Conservation (phyloP, 1,284 basidiomycete species). For the Rhizopogon parksii region DNA sequence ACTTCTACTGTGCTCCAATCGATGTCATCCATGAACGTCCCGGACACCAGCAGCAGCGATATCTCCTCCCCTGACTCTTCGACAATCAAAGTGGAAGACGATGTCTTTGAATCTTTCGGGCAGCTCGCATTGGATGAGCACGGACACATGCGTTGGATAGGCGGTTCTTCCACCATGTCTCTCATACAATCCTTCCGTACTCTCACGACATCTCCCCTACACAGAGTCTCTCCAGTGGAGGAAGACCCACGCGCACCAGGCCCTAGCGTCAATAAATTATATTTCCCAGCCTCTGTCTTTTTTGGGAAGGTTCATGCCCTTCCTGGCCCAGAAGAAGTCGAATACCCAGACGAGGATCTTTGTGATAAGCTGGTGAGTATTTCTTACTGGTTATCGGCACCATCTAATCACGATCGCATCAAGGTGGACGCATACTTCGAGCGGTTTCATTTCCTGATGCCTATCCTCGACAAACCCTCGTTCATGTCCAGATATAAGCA, state of each 20-base stretch:
- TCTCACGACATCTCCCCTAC: conserved; percentile 64
- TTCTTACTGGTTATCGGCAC: conserved; percentile 7
- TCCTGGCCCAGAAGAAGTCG: conserved; percentile 79
- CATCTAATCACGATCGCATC: conserved; percentile 19
- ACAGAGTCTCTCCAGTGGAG: conserved; percentile 73
- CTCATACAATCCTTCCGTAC: conserved; percentile 83
- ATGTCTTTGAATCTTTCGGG: conserved; percentile 75
- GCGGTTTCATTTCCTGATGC: conserved; percentile 79
- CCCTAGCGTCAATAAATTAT: conserved; percentile 73
- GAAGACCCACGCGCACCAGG: conserved; percentile 71
- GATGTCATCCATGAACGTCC: conserved; percentile 35
- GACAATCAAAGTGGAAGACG: conserved; percentile 58
- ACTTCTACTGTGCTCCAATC: conserved; percentile 36
- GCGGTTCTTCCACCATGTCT: conserved; percentile 85
- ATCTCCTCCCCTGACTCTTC: conserved; percentile 34
- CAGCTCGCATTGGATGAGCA: conserved; percentile 84
- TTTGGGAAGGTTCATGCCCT: conserved; percentile 82
- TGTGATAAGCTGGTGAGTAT: conserved; percentile 66
- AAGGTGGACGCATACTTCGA: conserved; percentile 81
- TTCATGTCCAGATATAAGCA: conserved; percentile 67
- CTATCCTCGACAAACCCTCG: conserved; percentile 74
- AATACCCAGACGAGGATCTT: conserved; percentile 75
- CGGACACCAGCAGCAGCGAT: conserved; percentile 24
- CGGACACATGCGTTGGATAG: conserved; percentile 88
- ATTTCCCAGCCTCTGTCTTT: conserved; percentile 83